These are phyloP conservation scores for Sclerotinia borealis DNA, from an alignment of 2,329 filamentous ascomycete genomes.

Conservation along the genomic window DNA sequence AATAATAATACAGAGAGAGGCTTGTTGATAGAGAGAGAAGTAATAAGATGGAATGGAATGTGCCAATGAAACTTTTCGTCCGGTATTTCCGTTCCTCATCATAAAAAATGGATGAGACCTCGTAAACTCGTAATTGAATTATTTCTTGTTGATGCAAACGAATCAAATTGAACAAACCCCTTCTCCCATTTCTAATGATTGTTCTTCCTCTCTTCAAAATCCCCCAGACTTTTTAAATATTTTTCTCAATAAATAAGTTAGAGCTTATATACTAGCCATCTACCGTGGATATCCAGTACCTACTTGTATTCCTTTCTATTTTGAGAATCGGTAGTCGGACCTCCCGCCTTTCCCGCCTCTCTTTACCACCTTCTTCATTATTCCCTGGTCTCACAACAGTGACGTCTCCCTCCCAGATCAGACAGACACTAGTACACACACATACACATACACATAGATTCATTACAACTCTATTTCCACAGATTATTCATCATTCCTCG, in stretches of 20 bases:
- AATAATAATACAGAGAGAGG: too few species aligned
- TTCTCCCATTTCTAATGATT: background rate
- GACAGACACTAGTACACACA: background rate
- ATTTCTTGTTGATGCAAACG: conserved; percentile 6
- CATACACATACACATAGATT: background rate
- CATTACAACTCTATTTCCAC: background rate
- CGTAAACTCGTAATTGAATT: conserved; percentile 8
- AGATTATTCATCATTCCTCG: conserved; percentile 10
- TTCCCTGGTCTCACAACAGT: conserved; percentile 1
- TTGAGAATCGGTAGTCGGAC: background rate
- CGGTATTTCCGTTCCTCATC: background rate
- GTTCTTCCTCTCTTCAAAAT: background rate
- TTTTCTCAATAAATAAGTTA: too few species aligned
- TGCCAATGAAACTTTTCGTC: background rate
- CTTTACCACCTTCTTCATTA: background rate
- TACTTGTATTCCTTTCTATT: background rate
- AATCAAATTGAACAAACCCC: background rate
- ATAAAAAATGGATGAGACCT: background rate
- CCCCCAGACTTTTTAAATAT: background rate
- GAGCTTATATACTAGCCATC: too few species aligned
- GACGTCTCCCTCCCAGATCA: conserved; percentile 2
- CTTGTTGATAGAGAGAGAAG: too few species aligned
- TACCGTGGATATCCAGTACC: too few species aligned
- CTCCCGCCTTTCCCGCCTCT: conserved; percentile 1
- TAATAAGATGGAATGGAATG: too few species aligned